These are phyloP conservation scores for Mucor plumbeus DNA, from an alignment of 371 early-diverging fungal species.

Conservation along the genomic window DNA sequence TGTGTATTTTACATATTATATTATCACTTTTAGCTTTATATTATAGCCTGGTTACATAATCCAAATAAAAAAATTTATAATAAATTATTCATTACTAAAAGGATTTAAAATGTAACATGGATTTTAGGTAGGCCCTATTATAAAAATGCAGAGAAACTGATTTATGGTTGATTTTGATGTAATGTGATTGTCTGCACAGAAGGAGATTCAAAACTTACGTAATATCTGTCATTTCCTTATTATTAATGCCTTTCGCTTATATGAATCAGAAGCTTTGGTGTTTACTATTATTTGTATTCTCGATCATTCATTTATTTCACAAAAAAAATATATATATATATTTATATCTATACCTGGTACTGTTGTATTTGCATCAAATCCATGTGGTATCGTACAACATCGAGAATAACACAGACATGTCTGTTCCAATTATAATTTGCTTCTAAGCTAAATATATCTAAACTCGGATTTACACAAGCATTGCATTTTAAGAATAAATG, in stretches of 20 bases:
- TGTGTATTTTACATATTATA: not conserved
- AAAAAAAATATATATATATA: too few relatives aligned
- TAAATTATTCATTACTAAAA: not conserved
- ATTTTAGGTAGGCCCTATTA: not conserved
- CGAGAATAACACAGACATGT: not conserved
- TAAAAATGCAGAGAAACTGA: not conserved
- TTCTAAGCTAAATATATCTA: not conserved
- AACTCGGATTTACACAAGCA: constrained; percentile 3
- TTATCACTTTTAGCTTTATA: not conserved
- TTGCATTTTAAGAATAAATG: not conserved
- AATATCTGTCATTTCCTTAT: not conserved
- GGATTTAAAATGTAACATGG: not conserved
- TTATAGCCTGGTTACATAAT: not conserved
- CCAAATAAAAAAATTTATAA: not conserved
- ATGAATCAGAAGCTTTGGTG: not conserved
- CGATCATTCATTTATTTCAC: not conserved
- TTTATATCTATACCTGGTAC: too few relatives aligned
- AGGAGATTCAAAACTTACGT: constrained; percentile 1
- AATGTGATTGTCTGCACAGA: not conserved
- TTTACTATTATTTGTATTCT: not conserved
- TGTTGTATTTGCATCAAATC: not conserved
- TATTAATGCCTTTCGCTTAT: not conserved
- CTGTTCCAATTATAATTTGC: not conserved
- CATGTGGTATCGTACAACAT: not conserved
- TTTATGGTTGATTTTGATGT: not conserved